Percentiles rank a stretch among this genome's conserved stretches.
Conservation (phyloP, 2,329 filamentous ascomycete genomes). For the Aspergillus texensis region DNA sequence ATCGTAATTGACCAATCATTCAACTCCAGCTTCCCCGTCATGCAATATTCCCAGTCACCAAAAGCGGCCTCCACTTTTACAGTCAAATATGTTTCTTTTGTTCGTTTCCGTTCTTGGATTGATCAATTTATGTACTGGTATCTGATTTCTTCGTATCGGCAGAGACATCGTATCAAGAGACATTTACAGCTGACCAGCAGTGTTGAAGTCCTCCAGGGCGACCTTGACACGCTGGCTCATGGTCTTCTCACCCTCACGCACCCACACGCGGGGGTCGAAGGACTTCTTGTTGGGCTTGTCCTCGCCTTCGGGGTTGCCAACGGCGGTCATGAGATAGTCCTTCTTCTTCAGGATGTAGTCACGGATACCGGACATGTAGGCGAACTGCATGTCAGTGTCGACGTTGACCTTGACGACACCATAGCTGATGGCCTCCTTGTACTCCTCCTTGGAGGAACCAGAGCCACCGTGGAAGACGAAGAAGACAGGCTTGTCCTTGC, state of each 20-base stretch:
- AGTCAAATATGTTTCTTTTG: constrained; percentile 3
- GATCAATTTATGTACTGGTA: constrained; percentile 25
- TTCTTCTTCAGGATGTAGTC: constrained; percentile 95
- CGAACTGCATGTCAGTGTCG: constrained; percentile 96
- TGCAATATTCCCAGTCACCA: neutral
- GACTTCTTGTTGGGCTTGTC: constrained; percentile 99
- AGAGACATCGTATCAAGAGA: constrained; percentile 19
- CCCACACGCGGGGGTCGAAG: constrained; percentile 90
- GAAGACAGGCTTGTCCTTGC: constrained; percentile 90
- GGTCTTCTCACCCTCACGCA: constrained; percentile 90
- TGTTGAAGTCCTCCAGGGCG: constrained; percentile 91
- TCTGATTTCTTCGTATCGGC: constrained; percentile 22
- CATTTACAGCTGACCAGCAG: constrained; percentile 72
- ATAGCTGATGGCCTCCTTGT: constrained; percentile 81
- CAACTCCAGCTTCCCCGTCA: constrained; percentile 10
- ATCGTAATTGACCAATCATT: constrained; percentile 9
- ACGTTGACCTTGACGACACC: constrained; percentile 99
- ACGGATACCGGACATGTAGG: constrained; percentile 88
- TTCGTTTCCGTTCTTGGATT: constrained; percentile 8
- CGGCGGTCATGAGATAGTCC: constrained; percentile 82
- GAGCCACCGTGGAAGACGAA: constrained; percentile 99
- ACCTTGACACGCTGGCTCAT: constrained; percentile 81
- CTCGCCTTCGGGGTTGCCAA: constrained; percentile 92
- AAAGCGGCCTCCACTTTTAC: constrained; percentile 5
- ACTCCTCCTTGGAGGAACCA: constrained; percentile 88